A percentile compares a stretch with the other conserved stretches of the same genome.
Conservation (phyloP, 371 early-diverging fungal genomes). For the Mucor sp. region DNA sequence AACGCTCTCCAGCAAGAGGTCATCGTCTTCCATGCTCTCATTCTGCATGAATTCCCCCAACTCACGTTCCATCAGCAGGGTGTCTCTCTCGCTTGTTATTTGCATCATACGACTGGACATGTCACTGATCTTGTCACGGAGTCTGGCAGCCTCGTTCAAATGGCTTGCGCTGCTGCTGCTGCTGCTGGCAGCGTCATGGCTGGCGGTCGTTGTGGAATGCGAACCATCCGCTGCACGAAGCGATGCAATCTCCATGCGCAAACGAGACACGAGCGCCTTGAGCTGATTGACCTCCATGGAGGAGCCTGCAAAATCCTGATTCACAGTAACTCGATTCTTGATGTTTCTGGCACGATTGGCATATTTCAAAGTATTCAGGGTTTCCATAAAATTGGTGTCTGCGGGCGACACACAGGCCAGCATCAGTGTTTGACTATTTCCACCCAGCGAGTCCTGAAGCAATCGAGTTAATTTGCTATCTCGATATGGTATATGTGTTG, state of each 20-base stretch:
- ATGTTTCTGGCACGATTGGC: constrained; percentile 88
- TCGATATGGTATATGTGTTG: constrained; percentile 91
- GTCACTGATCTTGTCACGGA: constrained; percentile 10
- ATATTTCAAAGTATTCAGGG: constrained; percentile 87
- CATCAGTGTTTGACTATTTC: constrained; percentile 89
- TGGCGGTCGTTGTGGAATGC: constrained; percentile 14
- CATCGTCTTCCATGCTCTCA: constrained; percentile 9
- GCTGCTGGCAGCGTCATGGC: constrained; percentile 25
- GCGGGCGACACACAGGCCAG: constrained; percentile 89
- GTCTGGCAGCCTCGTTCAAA: constrained; percentile 27
- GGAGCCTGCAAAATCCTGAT: constrained; percentile 62
- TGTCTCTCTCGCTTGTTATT: constrained; percentile 62
- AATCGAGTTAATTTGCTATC: constrained; percentile 98
- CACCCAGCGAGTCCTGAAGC: constrained; percentile 95
- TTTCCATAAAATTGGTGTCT: constrained; percentile 82
- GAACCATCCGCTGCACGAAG: constrained; percentile 41
- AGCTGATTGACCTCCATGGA: constrained; percentile 66
- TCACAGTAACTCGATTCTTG: constrained; percentile 79
- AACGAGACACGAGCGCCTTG: constrained; percentile 61
- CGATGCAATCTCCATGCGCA: constrained; percentile 60
- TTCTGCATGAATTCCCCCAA: constrained; percentile 37
- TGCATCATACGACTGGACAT: constrained; percentile 40
- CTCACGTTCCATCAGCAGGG: constrained; percentile 59
- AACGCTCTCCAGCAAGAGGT: constrained; percentile 18
- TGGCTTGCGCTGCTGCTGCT: neutral